phyloP scores from a whole-genome alignment of 768 basidiomycete genomes.

The Porphyrellus cyaneotinctus region DNA sequence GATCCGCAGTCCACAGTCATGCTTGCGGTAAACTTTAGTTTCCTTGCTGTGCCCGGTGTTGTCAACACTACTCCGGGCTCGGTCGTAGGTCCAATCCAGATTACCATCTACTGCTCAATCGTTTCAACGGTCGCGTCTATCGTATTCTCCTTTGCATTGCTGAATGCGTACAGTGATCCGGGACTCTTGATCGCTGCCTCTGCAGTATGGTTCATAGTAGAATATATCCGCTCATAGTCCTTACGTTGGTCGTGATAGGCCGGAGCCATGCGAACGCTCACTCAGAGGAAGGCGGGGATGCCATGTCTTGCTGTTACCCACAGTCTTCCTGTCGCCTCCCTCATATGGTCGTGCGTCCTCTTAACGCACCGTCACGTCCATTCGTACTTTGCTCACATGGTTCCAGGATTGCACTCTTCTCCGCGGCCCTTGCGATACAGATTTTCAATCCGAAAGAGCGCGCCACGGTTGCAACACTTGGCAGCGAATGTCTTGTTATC shows the following conservation, averaged over 20 bases:
- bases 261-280: conserved; percentile 1
- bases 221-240: no score
- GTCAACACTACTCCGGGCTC: not conserved
- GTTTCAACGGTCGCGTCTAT: conserved; percentile 12
- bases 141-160: conserved; percentile 6
- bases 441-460: conserved; percentile 4
- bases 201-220: conserved; percentile 5
- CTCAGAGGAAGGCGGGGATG: conserved; percentile 3
- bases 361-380: not conserved
- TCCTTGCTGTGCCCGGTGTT: conserved; percentile 13
- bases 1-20: conserved; percentile 13
- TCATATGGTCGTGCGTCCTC: conserved; percentile 15
- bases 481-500: conserved; percentile 4
- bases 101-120: conserved; percentile 13
- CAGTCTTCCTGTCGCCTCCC: conserved; percentile 11
- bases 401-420: conserved; percentile 11
- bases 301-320: conserved; percentile 11
- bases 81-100: not conserved
- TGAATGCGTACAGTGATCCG: conserved; percentile 12
- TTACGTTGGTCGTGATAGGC: not conserved
- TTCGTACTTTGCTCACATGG: not conserved
- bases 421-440: conserved; percentile 1
- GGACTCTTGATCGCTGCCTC: not conserved
- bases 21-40: conserved; percentile 15
- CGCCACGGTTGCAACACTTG: not conserved